Conservation (phyloP, 2,329 filamentous ascomycete species). For the Ascochyta lentis region DNA sequence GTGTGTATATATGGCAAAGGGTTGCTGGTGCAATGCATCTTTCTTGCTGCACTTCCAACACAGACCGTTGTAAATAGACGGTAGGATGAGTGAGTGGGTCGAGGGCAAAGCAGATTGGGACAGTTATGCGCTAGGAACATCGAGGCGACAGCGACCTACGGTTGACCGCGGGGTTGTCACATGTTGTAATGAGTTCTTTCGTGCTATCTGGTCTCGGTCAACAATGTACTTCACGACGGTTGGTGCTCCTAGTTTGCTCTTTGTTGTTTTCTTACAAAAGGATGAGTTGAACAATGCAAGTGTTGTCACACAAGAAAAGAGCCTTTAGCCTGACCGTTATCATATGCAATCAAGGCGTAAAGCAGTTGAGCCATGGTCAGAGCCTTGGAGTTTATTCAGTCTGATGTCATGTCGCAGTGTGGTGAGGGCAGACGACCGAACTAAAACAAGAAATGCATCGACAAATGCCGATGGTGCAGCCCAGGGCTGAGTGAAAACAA, state of each 20-base stretch:
- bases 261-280: too few species aligned
- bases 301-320: too few species aligned
- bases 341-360: neutral
- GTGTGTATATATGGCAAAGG: neutral
- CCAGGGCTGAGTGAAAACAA: too few species aligned
- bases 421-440: neutral
- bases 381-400: neutral
- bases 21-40: neutral
- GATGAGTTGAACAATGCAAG: too few species aligned
- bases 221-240: too few species aligned
- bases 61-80: neutral
- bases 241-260: too few species aligned
- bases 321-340: too few species aligned
- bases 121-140: neutral
- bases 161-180: constrained; percentile 9
- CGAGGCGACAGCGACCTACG: neutral
- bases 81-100: neutral
- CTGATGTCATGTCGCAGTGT: neutral
- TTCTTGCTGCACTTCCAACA: neutral
- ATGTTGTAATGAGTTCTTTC: neutral
- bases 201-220: neutral
- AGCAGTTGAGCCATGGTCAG: neutral
- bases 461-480: too few species aligned
- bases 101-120: neutral
- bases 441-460: neutral